phyloP scores from a whole-genome alignment of 768 basidiomycete genomes.

The Tricholoma flavovirens region DNA sequence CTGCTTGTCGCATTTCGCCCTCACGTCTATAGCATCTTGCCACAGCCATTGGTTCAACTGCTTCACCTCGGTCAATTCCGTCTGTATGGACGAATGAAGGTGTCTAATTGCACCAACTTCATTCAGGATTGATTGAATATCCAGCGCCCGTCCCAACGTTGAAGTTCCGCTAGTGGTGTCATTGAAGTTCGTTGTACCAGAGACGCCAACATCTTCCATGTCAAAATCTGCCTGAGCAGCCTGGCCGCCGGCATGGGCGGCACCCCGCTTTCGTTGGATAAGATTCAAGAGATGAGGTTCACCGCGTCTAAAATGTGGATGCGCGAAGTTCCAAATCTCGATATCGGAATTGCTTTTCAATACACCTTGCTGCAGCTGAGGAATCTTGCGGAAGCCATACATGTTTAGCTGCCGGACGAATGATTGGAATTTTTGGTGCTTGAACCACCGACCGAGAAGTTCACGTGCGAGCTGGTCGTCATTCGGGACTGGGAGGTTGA shows the following conservation, averaged over 20 bases:
- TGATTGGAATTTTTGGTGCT: constrained; percentile 91
- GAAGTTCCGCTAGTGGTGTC: constrained; percentile 6
- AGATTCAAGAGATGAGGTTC: constrained; percentile 84
- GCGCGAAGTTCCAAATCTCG: constrained; percentile 89
- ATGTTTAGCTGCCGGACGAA: constrained; percentile 94
- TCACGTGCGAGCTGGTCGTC: constrained; percentile 87
- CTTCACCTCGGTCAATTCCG: constrained; percentile 85
- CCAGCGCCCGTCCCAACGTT: constrained; percentile 50
- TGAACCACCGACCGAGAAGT: constrained; percentile 92
- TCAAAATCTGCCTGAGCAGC: constrained; percentile 29
- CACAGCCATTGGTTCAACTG: constrained; percentile 82
- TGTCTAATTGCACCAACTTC: constrained; percentile 85
- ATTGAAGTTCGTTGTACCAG: too few relatives aligned
- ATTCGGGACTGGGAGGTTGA: constrained; percentile 62
- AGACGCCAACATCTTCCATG: not conserved
- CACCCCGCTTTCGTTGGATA: constrained; percentile 83
- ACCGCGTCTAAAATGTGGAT: constrained; percentile 82
- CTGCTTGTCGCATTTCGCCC: constrained; percentile 83
- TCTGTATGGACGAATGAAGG: constrained; percentile 85
- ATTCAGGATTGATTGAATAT: constrained; percentile 74
- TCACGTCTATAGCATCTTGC: constrained; percentile 78
- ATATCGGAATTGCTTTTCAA: constrained; percentile 75
- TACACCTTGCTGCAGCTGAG: constrained; percentile 92
- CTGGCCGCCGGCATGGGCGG: too few relatives aligned
- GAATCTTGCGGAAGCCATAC: constrained; percentile 95